A percentile compares a stretch with the other conserved stretches of the same genome.
These are phyloP conservation scores for Knoxdaviesia capensis DNA, from an alignment of 2,329 filamentous ascomycete species.

Conservation along the genomic window DNA sequence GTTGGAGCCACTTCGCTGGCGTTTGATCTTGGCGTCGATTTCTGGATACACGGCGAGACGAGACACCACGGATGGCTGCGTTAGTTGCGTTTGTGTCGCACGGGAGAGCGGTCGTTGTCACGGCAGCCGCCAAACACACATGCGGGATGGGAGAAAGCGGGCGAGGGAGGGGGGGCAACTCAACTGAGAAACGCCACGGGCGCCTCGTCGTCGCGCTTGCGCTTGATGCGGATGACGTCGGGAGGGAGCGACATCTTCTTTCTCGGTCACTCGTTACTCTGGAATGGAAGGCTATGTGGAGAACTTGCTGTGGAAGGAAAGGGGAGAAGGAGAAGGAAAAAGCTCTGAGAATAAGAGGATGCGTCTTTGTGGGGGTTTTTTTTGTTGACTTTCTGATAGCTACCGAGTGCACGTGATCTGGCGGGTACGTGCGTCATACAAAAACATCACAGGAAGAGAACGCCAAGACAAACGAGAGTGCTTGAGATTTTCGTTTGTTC, in stretches of 20 bases:
- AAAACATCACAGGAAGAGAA: too few relatives aligned
- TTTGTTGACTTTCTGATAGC: too few relatives aligned
- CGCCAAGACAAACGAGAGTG: too few relatives aligned
- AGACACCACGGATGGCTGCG: not conserved
- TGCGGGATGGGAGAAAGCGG: slow-evolving; percentile 5
- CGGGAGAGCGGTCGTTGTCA: not conserved
- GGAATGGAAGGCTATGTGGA: too few relatives aligned
- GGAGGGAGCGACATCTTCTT: slow-evolving; percentile 33
- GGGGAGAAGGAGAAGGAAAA: too few relatives aligned
- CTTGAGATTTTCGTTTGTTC: too few relatives aligned
- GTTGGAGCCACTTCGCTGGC: slow-evolving; percentile 26
- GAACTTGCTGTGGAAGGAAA: too few relatives aligned
- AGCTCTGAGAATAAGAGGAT: too few relatives aligned
- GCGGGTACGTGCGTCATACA: too few relatives aligned
- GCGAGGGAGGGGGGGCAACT: slow-evolving; percentile 8
- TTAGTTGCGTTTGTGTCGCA: slow-evolving; percentile 1
- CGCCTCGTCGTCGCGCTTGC: slow-evolving; percentile 32
- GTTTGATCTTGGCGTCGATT: slow-evolving; percentile 30
- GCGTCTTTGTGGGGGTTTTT: too few relatives aligned
- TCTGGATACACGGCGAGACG: slow-evolving; percentile 13
- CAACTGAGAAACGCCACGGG: slow-evolving; percentile 35
- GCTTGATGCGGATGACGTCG: slow-evolving; percentile 39
- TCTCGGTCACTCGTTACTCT: too few relatives aligned
- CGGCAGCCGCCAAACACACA: not conserved
- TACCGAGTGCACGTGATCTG: too few relatives aligned